A percentile compares a stretch with the other conserved stretches of the same genome.
Conservation (phyloP, 116 monocot species). For the Zostera marina region DNA sequence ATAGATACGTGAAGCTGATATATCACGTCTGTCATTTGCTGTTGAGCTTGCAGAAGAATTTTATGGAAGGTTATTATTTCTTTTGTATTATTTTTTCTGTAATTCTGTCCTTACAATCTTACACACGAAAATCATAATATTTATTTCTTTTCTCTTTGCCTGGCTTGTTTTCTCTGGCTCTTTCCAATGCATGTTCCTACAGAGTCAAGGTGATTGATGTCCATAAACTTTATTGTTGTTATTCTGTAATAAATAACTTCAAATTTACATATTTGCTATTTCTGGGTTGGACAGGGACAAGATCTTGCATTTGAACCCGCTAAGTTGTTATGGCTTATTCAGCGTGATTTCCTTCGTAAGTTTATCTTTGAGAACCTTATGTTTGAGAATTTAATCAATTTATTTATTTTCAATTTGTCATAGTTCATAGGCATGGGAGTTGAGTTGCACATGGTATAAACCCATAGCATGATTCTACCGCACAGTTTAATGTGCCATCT, state of each 20-base stretch:
- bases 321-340: conserved; percentile 98
- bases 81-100: neutral
- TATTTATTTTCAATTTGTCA: neutral
- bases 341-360: conserved; percentile 99
- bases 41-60: conserved; percentile 99
- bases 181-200: conserved; percentile 9
- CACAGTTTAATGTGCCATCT: too few species aligned
- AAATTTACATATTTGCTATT: neutral
- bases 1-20: conserved; percentile 99
- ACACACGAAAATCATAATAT: neutral
- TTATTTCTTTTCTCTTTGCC: conserved; percentile 4
- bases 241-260: neutral
- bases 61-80: conserved; percentile 73
- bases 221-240: neutral
- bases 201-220: conserved; percentile 85
- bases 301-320: conserved; percentile 99
- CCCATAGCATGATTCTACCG: too few species aligned
- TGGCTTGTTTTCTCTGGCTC: conserved; percentile 23
- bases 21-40: conserved; percentile 98
- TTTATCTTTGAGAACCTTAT: conserved; percentile 4
- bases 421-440: too few species aligned
- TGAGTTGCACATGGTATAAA: too few species aligned
- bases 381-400: neutral
- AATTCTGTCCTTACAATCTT: neutral
- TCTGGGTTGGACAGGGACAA: conserved; percentile 50